Evolutionary conservation across 495 filamentous ascomycete species (phyloP), one percentile per base, ranked within the genome.

Genomic region (Annulohypoxylon maeteangense): DNA sequence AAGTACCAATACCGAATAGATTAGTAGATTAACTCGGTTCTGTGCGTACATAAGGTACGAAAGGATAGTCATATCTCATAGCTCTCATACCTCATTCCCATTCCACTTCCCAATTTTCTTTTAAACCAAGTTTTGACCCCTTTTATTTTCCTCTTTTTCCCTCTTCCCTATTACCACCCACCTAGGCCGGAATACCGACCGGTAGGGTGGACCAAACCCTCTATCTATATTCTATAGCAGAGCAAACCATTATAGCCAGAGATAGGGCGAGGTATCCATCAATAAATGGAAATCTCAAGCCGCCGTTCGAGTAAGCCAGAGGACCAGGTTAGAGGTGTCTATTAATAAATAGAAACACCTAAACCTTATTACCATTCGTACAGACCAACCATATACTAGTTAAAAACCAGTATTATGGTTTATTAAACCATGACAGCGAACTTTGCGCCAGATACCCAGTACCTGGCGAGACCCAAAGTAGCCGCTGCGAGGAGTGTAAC

Each of bases 401-500:
- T 50, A 2, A 7, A 4, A 16, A 40, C 36, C 7, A 36, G n/a
- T 48, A 10, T 18, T 7, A 38, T 25, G 10, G 18, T 23, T 20
- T 65, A 72, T 31, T 68, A 73, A 38, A 73, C 61, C 60, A 58
- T 73, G 12, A 66, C 48, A 38, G 51, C 57, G 4, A 73, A 3
- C 31, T 65, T 68, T 4, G 61, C 48, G 25, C 70, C 70, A 4
- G 65, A 34, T 7, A 73, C 42, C 65, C 61, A 68, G 40, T 53
- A 73, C 48, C 70, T 65, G 10, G 65, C 54, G 6, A 73, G 55
- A 22, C 14, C 36, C 20, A 73, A n/a, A 1, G 61, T 73, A 20
- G 10, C 61, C 16, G 61, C 70, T 5, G 45, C 76, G 23, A 78
- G 36, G 16, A 79, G 31, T 27, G 81, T 77, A 4, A 81, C 76